A percentile compares a stretch with the other conserved stretches of the same genome.
These are phyloP conservation scores for Multifurca ochricompacta DNA, from an alignment of 768 basidiomycete species.

Conservation along the genomic window DNA sequence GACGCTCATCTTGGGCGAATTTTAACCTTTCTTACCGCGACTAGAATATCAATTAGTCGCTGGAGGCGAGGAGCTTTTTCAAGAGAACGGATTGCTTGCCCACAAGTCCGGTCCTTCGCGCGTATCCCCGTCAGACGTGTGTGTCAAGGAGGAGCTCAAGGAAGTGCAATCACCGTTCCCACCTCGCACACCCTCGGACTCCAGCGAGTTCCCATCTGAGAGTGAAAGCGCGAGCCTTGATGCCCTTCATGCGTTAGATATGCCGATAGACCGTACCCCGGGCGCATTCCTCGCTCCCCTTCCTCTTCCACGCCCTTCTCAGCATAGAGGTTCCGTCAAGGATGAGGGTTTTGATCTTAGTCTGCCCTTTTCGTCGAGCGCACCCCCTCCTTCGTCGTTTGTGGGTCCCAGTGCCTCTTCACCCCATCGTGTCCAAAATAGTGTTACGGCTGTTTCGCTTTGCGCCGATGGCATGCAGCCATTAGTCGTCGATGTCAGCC, in stretches of 20 bases:
- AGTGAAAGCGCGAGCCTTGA: neutral
- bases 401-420: constrained; percentile 14
- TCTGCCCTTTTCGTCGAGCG: constrained; percentile 13
- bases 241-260: neutral
- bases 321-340: constrained; percentile 4
- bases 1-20: neutral
- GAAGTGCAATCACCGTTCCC: constrained; percentile 20
- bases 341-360: constrained; percentile 12
- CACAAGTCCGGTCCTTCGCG: constrained; percentile 28
- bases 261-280: neutral
- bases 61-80: constrained; percentile 66
- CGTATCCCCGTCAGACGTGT: constrained; percentile 12
- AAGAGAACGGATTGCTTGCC: constrained; percentile 34
- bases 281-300: constrained; percentile 6
- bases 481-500: constrained; percentile 51
- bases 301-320: constrained; percentile 19
- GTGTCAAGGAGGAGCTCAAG: constrained; percentile 34
- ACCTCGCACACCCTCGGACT: constrained; percentile 28
- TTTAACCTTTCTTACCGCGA: constrained; percentile 15
- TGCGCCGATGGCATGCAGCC: constrained; percentile 65
- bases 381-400: constrained; percentile 8
- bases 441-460: constrained; percentile 40
- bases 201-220: constrained; percentile 7
- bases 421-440: constrained; percentile 32
- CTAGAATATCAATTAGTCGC: constrained; percentile 73